Base-by-base conservation (phyloP, 2,329 filamentous ascomycete genomes). In the Parastagonospora avenae region DNA sequence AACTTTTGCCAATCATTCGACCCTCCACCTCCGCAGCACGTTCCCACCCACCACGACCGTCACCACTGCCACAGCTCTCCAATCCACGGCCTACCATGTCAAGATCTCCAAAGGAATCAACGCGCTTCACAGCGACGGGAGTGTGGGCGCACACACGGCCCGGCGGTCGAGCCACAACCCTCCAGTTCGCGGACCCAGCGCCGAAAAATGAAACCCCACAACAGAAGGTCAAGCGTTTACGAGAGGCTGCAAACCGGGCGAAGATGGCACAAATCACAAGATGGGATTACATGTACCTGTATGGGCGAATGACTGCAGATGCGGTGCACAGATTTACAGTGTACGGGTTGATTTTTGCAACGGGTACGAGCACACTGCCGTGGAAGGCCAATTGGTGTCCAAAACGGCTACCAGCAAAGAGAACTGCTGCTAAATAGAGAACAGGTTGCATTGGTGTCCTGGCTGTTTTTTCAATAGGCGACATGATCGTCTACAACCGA, bases 21-120 rank as follows among this genome's bases (percentile, higher is more conserved):
- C 59, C 19, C 56, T 55, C 63, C 46, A 52, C 58, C 53, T 59
- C 59, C 52, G 49, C 61, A 54, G 27, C 43, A 51, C 42, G 41
- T 31, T 46, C 32, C 48, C 43, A 48, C 45, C 59, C 51, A 49
- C 42, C 51, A 47, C 32, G 48, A 39, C 49, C 30, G 28, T 29
- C 44, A 11, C 6, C 52, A 33, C 37, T 43, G 38, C 50, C 42
- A 16, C 32, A 36, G 27, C 35, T 43, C 38, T 48, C 47, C 27
- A 42, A 31, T 42, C 39, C 29, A 19, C 48, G 51, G 32, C 19
- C 35, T 51, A 72, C 19, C 38, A 79, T 79, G 77, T 82, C 88
- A 54, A 87, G 88, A 70, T 90, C 85, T 76, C 86, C 89, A 71
- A 85, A 84, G 64, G 90, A 92, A 73, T 90, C 90, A 61, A 94